Conservation (phyloP, 179 eudicot genomes). For the Gypsophila paniculata region DNA sequence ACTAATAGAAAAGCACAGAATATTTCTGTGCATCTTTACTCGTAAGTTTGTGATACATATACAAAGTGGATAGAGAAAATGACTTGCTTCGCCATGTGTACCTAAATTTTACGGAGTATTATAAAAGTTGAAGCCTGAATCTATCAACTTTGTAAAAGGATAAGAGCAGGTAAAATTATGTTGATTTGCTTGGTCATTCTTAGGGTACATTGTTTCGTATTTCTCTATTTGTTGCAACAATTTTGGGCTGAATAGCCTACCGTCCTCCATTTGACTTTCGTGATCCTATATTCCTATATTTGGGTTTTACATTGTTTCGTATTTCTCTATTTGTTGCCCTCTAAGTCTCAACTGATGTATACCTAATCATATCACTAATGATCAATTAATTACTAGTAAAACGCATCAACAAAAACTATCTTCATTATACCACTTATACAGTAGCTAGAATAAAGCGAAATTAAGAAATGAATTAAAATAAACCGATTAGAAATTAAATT, state of each 20-base stretch:
- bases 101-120: neutral
- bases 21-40: neutral
- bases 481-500: too few species aligned
- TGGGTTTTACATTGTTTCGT: neutral
- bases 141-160: neutral
- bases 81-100: neutral
- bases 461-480: too few species aligned
- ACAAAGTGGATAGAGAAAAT: neutral
- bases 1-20: slow-evolving; percentile 14
- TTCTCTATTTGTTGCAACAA: too few species aligned
- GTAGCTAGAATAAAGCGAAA: too few species aligned
- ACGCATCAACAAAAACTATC: too few species aligned
- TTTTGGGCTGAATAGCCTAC: neutral
- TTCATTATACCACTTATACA: too few species aligned
- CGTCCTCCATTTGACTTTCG: neutral
- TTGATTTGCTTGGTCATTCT: neutral
- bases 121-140: neutral
- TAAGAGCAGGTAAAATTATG: neutral
- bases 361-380: too few species aligned
- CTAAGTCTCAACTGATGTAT: too few species aligned
- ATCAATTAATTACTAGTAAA: too few species aligned
- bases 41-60: neutral
- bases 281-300: neutral
- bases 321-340: too few species aligned
- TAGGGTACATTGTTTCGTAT: too few species aligned